Evolutionary conservation across 345 rosid genomes (phyloP).

Genomic region (Isatis tinctoria): DNA sequence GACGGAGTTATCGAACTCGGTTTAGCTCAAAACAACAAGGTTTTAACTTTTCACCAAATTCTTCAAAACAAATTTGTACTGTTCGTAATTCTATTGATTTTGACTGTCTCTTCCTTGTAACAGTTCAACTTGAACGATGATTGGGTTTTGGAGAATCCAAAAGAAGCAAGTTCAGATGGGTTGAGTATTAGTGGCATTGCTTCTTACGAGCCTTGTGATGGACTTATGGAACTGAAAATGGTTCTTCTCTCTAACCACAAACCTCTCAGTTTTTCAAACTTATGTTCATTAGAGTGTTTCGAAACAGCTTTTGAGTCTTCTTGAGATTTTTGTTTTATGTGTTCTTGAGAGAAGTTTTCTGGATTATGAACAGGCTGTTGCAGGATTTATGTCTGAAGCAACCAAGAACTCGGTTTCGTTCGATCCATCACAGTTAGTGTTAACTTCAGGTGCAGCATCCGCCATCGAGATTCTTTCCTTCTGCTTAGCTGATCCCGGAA

Average conservation of each 20-base stretch:
- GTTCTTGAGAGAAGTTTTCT: conserved; percentile 11
- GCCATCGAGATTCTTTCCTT: conserved; percentile 83
- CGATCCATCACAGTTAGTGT: conserved; percentile 57
- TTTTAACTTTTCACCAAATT: not conserved
- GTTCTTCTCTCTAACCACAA: conserved; percentile 28
- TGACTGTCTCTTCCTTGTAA: not conserved
- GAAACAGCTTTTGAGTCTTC: not conserved
- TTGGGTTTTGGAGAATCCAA: conserved; percentile 59
- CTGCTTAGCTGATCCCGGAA: conserved; percentile 90
- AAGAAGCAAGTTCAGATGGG: conserved; percentile 43
- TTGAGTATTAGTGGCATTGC: conserved; percentile 58
- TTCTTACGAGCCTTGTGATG: conserved; percentile 64
- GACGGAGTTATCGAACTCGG: conserved; percentile 80
- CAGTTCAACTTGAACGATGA: conserved; percentile 23
- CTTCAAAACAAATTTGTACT: not conserved
- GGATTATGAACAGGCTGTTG: conserved; percentile 51
- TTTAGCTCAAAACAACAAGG: conserved; percentile 51
- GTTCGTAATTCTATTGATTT: conserved; percentile 40
- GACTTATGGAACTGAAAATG: conserved; percentile 72
- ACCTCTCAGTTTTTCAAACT: not conserved
- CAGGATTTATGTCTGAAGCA: conserved; percentile 72
- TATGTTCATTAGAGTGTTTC: not conserved
- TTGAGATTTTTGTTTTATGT: not conserved
- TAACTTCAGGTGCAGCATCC: conserved; percentile 66
- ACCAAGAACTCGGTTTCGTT: conserved; percentile 50